Percentiles rank a stretch among this genome's conserved stretches.
These are phyloP conservation scores for Rhypophila decipiens DNA, from an alignment of 495 filamentous ascomycete genomes.

Conservation along the genomic window DNA sequence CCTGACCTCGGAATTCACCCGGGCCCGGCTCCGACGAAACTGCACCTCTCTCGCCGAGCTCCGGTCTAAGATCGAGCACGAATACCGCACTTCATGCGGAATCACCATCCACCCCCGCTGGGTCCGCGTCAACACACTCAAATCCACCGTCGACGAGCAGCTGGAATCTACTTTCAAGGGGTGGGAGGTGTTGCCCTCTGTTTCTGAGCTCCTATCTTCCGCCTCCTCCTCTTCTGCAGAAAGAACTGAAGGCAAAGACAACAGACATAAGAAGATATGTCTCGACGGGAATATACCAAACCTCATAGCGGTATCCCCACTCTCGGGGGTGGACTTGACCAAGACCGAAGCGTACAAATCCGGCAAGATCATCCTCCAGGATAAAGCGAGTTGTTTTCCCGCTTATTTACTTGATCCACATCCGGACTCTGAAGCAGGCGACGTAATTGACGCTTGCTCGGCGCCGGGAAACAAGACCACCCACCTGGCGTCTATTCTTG, in stretches of 20 bases:
- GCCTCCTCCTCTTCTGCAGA: too few species aligned
- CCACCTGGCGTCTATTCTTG: constrained; percentile 72
- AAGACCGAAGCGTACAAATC: constrained; percentile 62
- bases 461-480: constrained; percentile 98
- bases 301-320: constrained; percentile 69
- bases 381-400: constrained; percentile 95
- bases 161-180: constrained; percentile 59
- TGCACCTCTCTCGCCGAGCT: constrained; percentile 59
- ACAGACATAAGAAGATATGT: constrained; percentile 35
- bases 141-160: constrained; percentile 61
- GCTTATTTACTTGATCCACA: constrained; percentile 69
- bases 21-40: constrained; percentile 64
- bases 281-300: constrained; percentile 76
- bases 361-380: constrained; percentile 82
- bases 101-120: constrained; percentile 62
- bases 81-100: constrained; percentile 15
- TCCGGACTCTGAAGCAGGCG: constrained; percentile 48
- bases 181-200: constrained; percentile 43
- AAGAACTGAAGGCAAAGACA: too few species aligned
- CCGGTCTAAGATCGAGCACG: constrained; percentile 47
- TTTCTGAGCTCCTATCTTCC: constrained; percentile 36
- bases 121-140: constrained; percentile 80
- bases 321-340: constrained; percentile 50
- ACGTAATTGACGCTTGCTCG: constrained; percentile 83
- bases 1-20: constrained; percentile 72